Evolutionary conservation across 352 stramenopile species (phyloP).

Genomic region (Hyphochytrium catenoides): DNA sequence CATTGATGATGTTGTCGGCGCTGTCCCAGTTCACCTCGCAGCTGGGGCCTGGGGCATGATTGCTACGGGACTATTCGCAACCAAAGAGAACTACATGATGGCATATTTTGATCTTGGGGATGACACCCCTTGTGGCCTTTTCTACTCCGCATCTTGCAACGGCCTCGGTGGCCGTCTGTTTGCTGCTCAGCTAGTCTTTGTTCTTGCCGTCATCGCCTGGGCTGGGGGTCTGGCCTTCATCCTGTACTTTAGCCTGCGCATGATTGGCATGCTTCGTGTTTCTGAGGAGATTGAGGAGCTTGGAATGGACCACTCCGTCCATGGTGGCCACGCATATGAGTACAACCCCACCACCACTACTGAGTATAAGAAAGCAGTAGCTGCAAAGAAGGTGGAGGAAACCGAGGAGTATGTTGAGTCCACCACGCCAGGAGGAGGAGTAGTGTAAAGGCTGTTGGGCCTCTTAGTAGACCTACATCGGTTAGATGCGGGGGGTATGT

Average conservation of each 20-base stretch:
- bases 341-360: not conserved
- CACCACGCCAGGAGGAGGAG: too few species aligned
- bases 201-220: conserved; percentile 9
- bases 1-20: conserved; percentile 60
- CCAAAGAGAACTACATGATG: conserved; percentile 11
- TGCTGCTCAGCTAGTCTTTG: conserved; percentile 14
- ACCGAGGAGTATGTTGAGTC: too few species aligned
- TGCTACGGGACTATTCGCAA: conserved; percentile 35
- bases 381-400: too few species aligned
- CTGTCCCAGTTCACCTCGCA: conserved; percentile 40
- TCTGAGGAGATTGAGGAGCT: conserved; percentile 9
- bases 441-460: too few species aligned
- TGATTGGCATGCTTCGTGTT: conserved; percentile 7
- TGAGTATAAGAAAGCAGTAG: too few species aligned
- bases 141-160: conserved; percentile 13
- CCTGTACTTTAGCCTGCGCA: conserved; percentile 18
- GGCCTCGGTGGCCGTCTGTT: conserved; percentile 10
- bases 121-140: conserved; percentile 7
- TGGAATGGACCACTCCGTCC: conserved; percentile 11
- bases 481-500: too few species aligned
- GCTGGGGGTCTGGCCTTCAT: conserved; percentile 6
- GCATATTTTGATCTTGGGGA: conserved; percentile 12
- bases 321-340: conserved; percentile 9
- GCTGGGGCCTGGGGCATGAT: conserved; percentile 39
- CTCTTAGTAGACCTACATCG: too few species aligned